phyloP scores from a whole-genome alignment of 192 early-diverging fungal species.

The Coemansia sp. region DNA sequence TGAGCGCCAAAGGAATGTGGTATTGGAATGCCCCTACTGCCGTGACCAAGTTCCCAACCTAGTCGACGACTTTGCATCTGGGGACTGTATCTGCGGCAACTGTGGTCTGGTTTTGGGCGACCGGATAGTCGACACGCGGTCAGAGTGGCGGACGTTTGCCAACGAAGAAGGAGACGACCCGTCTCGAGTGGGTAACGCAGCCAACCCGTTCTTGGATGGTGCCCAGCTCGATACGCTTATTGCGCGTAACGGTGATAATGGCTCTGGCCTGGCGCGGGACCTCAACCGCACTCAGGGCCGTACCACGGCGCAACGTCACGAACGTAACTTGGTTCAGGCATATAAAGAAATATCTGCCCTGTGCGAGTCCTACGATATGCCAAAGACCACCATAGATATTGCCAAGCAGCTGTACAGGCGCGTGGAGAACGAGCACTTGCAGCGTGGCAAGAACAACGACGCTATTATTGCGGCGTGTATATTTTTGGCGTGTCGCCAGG shows the following conservation, averaged over 20 bases:
- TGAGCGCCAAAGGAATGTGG: conserved; percentile 19
- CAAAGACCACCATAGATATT: conserved; percentile 79
- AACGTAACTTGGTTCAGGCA: conserved; percentile 76
- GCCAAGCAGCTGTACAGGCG: conserved; percentile 94
- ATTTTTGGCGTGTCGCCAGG: conserved; percentile 88
- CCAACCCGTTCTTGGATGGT: conserved; percentile 45
- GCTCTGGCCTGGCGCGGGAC: conserved; percentile 43
- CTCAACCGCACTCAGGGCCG: conserved; percentile 57
- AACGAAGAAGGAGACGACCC: conserved; percentile 55
- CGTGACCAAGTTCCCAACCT: conserved; percentile 86
- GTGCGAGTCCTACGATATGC: conserved; percentile 83
- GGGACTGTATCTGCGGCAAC: conserved; percentile 93
- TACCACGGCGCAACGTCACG: conserved; percentile 74
- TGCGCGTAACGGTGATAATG: conserved; percentile 82
- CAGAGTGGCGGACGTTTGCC: conserved; percentile 86
- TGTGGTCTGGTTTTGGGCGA: conserved; percentile 93
- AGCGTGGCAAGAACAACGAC: conserved; percentile 82
- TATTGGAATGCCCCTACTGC: conserved; percentile 75
- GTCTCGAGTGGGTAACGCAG: conserved; percentile 50
- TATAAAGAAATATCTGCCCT: conserved; percentile 89
- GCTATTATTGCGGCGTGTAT: conserved; percentile 94
- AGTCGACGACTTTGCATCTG: conserved; percentile 92
- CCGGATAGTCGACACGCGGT: conserved; percentile 97
- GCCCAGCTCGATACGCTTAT: conserved; percentile 61
- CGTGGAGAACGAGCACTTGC: conserved; percentile 84